These are phyloP conservation scores for Penicillium sp. DNA, from an alignment of 2,329 filamentous ascomycete species.

Conservation along the genomic window DNA sequence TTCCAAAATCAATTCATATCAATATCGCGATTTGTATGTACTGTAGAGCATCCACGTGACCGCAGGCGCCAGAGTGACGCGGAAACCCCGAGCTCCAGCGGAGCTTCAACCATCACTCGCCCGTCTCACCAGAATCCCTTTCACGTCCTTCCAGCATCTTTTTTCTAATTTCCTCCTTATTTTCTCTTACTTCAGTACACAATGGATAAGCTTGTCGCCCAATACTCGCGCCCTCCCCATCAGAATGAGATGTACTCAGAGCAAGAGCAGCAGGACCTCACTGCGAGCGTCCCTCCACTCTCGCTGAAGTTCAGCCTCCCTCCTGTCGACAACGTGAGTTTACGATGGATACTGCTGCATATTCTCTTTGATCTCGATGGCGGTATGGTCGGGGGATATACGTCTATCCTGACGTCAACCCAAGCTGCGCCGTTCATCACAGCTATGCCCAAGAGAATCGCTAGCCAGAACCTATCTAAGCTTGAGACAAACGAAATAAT, in stretches of 20 bases:
- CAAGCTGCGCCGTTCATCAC: constrained; percentile 6
- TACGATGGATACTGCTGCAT: not conserved
- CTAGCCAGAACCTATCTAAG: not conserved
- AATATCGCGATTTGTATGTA: not conserved
- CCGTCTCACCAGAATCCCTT: constrained; percentile 13
- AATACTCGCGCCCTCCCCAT: constrained; percentile 73
- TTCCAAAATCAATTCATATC: not conserved
- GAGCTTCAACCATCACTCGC: constrained; percentile 19
- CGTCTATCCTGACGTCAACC: constrained; percentile 8
- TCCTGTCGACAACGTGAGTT: constrained; percentile 73
- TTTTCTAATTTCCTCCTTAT: constrained; percentile 2
- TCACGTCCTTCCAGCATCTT: constrained; percentile 5
- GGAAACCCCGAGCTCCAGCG: constrained; percentile 25
- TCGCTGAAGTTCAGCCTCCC: constrained; percentile 93
- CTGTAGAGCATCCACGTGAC: constrained; percentile 20
- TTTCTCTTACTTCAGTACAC: constrained; percentile 16
- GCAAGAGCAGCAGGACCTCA: constrained; percentile 65
- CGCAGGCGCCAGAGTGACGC: constrained; percentile 31
- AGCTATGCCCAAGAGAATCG: constrained; percentile 6
- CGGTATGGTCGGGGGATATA: not conserved
- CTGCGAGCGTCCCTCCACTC: constrained; percentile 62
- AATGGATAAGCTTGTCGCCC: constrained; percentile 90
- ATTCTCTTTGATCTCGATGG: constrained; percentile 1
- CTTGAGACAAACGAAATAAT: not conserved
- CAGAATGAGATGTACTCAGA: constrained; percentile 63